phyloP scores from a whole-genome alignment of 208 protist species.

The Porcisia deanei region DNA sequence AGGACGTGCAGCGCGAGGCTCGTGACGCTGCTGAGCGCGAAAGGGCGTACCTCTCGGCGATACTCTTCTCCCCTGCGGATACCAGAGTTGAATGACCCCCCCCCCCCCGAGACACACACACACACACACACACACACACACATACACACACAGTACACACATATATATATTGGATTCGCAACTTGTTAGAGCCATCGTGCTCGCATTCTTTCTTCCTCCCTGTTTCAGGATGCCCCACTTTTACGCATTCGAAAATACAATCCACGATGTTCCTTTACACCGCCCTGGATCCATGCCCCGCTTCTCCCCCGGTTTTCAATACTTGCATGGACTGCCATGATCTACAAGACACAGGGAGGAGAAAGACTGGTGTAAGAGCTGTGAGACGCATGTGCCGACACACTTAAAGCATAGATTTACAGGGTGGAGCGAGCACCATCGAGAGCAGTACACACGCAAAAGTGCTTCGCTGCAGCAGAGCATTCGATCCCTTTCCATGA shows the following conservation, averaged over 20 bases:
- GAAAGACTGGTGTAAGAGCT: too few species aligned
- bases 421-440: background rate
- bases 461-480: background rate
- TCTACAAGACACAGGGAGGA: too few species aligned
- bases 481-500: background rate
- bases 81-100: background rate
- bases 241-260: too few species aligned
- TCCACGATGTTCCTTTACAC: too few species aligned
- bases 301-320: too few species aligned
- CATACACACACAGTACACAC: too few species aligned
- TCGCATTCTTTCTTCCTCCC: too few species aligned
- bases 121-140: background rate
- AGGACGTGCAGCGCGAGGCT: conserved; percentile 31
- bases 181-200: too few species aligned
- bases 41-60: conserved; percentile 29
- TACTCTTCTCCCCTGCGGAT: conserved; percentile 24
- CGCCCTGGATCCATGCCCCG: too few species aligned
- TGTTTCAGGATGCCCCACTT: too few species aligned
- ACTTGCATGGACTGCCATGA: too few species aligned
- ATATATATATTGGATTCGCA: background rate
- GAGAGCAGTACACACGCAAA: background rate
- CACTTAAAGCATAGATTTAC: background rate
- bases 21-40: conserved; percentile 32
- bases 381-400: background rate
- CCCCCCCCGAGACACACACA: background rate